phyloP scores from a whole-genome alignment of 768 basidiomycete genomes.

The Serendipita sp. region DNA sequence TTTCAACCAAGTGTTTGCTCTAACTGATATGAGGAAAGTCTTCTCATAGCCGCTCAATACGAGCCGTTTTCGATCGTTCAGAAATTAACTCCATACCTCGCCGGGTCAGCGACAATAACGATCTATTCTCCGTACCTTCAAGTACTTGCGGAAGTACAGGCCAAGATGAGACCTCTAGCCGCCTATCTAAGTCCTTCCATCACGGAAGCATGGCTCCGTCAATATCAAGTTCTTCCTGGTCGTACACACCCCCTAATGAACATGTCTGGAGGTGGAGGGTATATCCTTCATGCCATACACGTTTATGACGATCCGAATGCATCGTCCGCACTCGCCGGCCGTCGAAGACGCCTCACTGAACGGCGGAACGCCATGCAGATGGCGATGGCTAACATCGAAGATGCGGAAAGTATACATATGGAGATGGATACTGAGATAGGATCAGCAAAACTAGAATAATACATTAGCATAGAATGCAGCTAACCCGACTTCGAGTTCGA shows the following conservation, averaged over 20 bases:
- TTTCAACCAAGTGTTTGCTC: constrained; percentile 3
- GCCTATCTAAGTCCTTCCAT: constrained; percentile 63
- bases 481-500: too few species aligned
- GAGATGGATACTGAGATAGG: not conserved
- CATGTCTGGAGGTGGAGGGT: constrained; percentile 78
- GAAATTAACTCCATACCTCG: constrained; percentile 56
- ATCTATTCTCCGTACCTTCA: constrained; percentile 18
- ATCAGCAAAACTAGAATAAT: not conserved
- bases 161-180: constrained; percentile 46
- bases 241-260: constrained; percentile 93
- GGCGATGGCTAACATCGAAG: not conserved
- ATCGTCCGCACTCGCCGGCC: constrained; percentile 29
- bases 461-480: not conserved
- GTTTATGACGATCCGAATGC: constrained; percentile 65
- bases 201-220: constrained; percentile 74
- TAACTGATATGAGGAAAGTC: constrained; percentile 25
- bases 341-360: not conserved
- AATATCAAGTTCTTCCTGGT: constrained; percentile 93
- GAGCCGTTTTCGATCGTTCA: constrained; percentile 72
- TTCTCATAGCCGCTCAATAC: constrained; percentile 71
- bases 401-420: not conserved
- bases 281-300: constrained; percentile 70
- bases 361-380: not conserved
- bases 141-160: constrained; percentile 66
- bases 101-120: constrained; percentile 37